phyloP scores from a whole-genome alignment of 768 basidiomycete genomes.

The Sporobolomyces roseus region DNA sequence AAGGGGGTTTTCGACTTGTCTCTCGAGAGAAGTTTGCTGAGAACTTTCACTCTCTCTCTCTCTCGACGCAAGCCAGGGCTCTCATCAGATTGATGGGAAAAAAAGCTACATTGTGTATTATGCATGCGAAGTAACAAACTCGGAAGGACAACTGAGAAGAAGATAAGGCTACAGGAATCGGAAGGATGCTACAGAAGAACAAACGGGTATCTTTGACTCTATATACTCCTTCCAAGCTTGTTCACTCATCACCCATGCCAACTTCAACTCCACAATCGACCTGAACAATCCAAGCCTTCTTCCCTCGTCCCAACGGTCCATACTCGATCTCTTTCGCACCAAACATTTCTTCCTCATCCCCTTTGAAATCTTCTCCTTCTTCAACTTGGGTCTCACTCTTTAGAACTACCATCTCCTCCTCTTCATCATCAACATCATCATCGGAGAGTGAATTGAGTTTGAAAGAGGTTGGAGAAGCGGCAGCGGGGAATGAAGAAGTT shows the following conservation, averaged over 20 bases:
- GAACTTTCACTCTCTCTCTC: too few relatives aligned
- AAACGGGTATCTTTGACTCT: too few relatives aligned
- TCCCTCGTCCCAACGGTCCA: neutral
- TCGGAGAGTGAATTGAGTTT: neutral
- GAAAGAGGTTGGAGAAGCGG: neutral
- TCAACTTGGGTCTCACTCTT: neutral
- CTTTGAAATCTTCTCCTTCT: neutral
- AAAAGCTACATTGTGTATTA: too few relatives aligned
- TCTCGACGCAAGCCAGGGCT: too few relatives aligned
- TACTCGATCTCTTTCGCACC: neutral
- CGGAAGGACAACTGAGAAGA: too few relatives aligned
- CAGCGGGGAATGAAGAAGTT: neutral
- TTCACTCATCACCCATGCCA: conserved; percentile 10
- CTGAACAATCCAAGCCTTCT: conserved; percentile 16
- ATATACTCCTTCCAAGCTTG: too few relatives aligned
- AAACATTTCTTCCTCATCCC: neutral
- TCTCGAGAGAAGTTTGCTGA: too few relatives aligned
- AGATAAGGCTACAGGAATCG: too few relatives aligned
- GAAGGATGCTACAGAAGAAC: too few relatives aligned
- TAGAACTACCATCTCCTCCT: neutral
- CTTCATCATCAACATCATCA: neutral
- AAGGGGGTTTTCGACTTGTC: too few relatives aligned
- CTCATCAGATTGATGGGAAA: too few relatives aligned
- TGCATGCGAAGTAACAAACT: too few relatives aligned
- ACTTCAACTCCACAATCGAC: conserved; percentile 26